These are phyloP conservation scores for Ampelomyces quisqualis DNA, from an alignment of 2,329 filamentous ascomycete species.

Conservation along the genomic window DNA sequence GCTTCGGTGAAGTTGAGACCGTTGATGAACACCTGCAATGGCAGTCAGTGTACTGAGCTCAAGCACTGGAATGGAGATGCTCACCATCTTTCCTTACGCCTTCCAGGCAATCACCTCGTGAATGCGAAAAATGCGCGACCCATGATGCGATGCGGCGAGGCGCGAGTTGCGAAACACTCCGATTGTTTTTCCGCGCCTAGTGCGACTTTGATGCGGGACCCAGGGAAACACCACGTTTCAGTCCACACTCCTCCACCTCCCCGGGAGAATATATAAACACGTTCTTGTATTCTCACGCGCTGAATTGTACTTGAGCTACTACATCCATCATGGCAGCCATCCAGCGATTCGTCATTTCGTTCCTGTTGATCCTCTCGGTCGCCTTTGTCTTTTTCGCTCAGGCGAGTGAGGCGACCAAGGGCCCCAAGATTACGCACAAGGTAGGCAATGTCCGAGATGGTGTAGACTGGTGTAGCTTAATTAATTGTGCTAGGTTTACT, in stretches of 20 bases:
- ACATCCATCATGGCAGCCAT: slow-evolving; percentile 69
- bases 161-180: slow-evolving; percentile 10
- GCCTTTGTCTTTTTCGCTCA: slow-evolving; percentile 42
- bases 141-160: slow-evolving; percentile 15
- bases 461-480: not conserved
- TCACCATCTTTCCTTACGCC: slow-evolving; percentile 27
- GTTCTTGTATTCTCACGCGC: no score
- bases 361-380: slow-evolving; percentile 74
- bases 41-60: slow-evolving; percentile 12
- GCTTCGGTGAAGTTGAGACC: slow-evolving; percentile 82
- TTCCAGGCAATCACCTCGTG: slow-evolving; percentile 15
- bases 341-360: slow-evolving; percentile 68
- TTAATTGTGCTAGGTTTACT: slow-evolving; percentile 61
- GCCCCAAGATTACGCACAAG: slow-evolving; percentile 94
- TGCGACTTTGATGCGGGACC: slow-evolving; percentile 16
- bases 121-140: slow-evolving; percentile 21
- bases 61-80: slow-evolving; percentile 5
- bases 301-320: no score
- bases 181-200: slow-evolving; percentile 8
- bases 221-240: slow-evolving; percentile 40
- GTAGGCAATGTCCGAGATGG: slow-evolving; percentile 45
- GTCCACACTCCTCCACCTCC: slow-evolving; percentile 12
- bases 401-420: slow-evolving; percentile 53
- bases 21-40: slow-evolving; percentile 73
- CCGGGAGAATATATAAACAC: slow-evolving; percentile 16